Evolutionary conservation across 148 eudicot genomes (phyloP), one percentile per base, ranked within the genome.

Genomic region (Hydrangea macrophylla): DNA sequence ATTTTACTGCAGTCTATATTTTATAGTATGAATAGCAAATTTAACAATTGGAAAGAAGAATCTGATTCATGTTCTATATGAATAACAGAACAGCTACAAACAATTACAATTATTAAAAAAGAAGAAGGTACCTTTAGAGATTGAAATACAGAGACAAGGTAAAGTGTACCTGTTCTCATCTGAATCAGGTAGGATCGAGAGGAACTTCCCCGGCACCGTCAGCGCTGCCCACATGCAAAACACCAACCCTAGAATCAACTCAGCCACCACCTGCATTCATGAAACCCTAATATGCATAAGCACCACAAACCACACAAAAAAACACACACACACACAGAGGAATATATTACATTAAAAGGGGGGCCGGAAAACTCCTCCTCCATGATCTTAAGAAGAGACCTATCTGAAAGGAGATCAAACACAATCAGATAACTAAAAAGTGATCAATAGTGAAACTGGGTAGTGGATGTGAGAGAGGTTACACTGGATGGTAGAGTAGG

Each of bases 401-500:
- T 80, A 80, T 90, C 98, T 93, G 85, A 58, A 70, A 77, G 53
- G 15, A 48, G 67, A n/a, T 2, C 20, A 66, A 35, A 42, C n/a
- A n/a, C n/a, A n/a, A n/a, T n/a, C n/a, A n/a, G n/a, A 9, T 7
- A 71, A 9, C n/a, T 7, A 32, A 55, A 20, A 10, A 40, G 2
- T 55, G 22, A 53, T 2, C 3, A 33, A 59, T 40, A 23, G 26
- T 27, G 15, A 36, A 33, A 24, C 0, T 1, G 27, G 2, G 35
- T 12, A 15, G 5, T 44, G 24, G 35, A 11, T 18, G 18, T 27
- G 58, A 55, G 71, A 53, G 70, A 24, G 69, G 25, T 11, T 83
- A 92, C 98, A 87, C 62, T 84, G 96, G 60, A 90, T 80, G 12
- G 96, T 92, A 54, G 89, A 89, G 64, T 86, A 87, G 37, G 97